These are phyloP conservation scores for Saccharomyces mikatae DNA, from an alignment of 805 yeast species.

Conservation along the genomic window DNA sequence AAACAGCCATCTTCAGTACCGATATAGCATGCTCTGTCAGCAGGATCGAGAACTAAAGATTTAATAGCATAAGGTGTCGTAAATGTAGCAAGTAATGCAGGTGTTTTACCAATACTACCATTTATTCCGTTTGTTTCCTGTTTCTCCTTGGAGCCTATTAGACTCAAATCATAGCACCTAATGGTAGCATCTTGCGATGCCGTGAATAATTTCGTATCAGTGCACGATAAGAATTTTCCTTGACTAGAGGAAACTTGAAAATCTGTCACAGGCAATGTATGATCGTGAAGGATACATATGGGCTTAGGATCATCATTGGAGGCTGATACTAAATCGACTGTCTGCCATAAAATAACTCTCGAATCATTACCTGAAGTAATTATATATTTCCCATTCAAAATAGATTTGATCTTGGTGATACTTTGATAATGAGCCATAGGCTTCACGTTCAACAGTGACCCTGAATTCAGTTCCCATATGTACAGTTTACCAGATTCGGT, in stretches of 20 bases:
- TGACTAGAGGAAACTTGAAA: constrained; percentile 39
- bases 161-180: constrained; percentile 54
- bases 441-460: constrained; percentile 59
- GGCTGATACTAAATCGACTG: constrained; percentile 42
- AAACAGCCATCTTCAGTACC: constrained; percentile 56
- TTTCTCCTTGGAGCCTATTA: constrained; percentile 12
- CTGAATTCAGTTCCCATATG: constrained; percentile 80
- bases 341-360: constrained; percentile 66
- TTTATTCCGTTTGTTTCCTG: constrained; percentile 24
- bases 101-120: constrained; percentile 3
- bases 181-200: constrained; percentile 69
- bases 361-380: constrained; percentile 79
- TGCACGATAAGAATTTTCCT: constrained; percentile 23
- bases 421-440: constrained; percentile 77
- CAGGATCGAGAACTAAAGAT: constrained; percentile 63
- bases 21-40: constrained; percentile 63
- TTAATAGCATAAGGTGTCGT: constrained; percentile 54
- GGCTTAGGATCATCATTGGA: constrained; percentile 44
- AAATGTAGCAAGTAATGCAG: constrained; percentile 54
- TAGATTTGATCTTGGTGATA: constrained; percentile 50
- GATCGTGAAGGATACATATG: constrained; percentile 50
- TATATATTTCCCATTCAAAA: constrained; percentile 56
- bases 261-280: constrained; percentile 39
- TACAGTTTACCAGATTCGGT: constrained; percentile 60
- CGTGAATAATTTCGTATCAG: constrained; percentile 59